Conservation (phyloP, 768 basidiomycete species). For the Mycena leptocephala region DNA sequence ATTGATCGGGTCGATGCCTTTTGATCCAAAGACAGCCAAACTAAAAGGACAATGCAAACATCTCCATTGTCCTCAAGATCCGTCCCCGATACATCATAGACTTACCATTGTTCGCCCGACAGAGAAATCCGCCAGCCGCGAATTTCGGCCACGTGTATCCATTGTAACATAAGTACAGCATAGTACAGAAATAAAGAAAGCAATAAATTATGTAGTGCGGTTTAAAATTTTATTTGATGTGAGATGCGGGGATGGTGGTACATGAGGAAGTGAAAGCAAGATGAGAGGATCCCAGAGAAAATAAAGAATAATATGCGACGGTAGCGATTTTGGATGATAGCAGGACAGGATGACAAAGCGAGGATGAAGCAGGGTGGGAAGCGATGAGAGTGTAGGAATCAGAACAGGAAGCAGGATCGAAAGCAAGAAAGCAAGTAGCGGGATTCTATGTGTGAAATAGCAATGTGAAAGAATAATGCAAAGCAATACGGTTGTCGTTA, state of each 20-base stretch:
- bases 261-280: constrained; percentile 23
- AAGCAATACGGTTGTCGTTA: constrained; percentile 22
- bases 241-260: constrained; percentile 25
- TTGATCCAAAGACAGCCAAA: background rate
- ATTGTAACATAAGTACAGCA: constrained; percentile 31
- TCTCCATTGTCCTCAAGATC: background rate
- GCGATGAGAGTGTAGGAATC: constrained; percentile 22
- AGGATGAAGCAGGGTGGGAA: constrained; percentile 19
- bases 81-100: no score
- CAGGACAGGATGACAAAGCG: constrained; percentile 18
- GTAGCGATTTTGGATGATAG: constrained; percentile 28
- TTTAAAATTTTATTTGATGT: constrained; percentile 19
- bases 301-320: constrained; percentile 14
- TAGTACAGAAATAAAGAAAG: constrained; percentile 25
- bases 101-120: constrained; percentile 26
- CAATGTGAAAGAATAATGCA: constrained; percentile 34
- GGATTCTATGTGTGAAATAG: constrained; percentile 27
- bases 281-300: constrained; percentile 3
- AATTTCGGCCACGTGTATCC: constrained; percentile 24
- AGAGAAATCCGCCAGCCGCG: background rate
- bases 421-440: constrained; percentile 34
- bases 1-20: background rate
- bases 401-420: constrained; percentile 21
- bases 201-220: constrained; percentile 29
- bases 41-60: background rate